Percentiles rank a stretch among this genome's conserved stretches.
phyloP scores from a whole-genome alignment of 345 rosid species.

The Hibiscus tridactylites region DNA sequence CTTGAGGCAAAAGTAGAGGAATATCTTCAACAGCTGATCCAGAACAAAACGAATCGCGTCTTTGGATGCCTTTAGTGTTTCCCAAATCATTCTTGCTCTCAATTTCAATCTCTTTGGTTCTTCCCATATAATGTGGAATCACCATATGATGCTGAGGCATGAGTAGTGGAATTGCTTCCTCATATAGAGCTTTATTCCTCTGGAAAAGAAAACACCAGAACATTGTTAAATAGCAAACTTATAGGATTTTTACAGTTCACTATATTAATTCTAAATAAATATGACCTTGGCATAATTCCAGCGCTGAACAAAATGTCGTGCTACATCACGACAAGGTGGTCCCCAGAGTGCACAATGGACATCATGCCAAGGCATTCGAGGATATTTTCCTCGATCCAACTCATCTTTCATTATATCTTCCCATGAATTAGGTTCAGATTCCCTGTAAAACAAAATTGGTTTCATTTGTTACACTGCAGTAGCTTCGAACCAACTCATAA shows the following conservation, averaged over 20 bases:
- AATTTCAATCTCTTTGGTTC: slow-evolving; percentile 37
- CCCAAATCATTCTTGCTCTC: slow-evolving; percentile 39
- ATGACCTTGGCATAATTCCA: slow-evolving; percentile 99
- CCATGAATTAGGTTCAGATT: slow-evolving; percentile 99
- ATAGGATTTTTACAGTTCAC: not conserved
- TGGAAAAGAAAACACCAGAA: slow-evolving; percentile 19
- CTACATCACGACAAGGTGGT: slow-evolving; percentile 93
- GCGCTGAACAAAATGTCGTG: slow-evolving; percentile 97
- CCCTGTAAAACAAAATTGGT: slow-evolving; percentile 39
- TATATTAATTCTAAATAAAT: slow-evolving; percentile 1
- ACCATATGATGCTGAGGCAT: slow-evolving; percentile 99
- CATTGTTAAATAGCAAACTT: slow-evolving; percentile 2
- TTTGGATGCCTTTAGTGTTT: slow-evolving; percentile 31
- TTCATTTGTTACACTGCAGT: not conserved
- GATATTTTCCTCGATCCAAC: slow-evolving; percentile 77
- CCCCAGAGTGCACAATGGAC: slow-evolving; percentile 99
- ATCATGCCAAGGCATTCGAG: slow-evolving; percentile 99
- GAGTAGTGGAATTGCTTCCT: slow-evolving; percentile 90
- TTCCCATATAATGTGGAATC: slow-evolving; percentile 92
- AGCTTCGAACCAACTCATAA: slow-evolving; percentile 7
- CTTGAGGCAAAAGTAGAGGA: slow-evolving; percentile 90
- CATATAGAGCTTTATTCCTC: slow-evolving; percentile 93
- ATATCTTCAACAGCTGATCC: slow-evolving; percentile 77
- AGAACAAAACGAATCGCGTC: slow-evolving; percentile 73
- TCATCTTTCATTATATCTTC: slow-evolving; percentile 96